These are phyloP conservation scores for Xylaria acuta DNA, from an alignment of 495 filamentous ascomycete species.

Conservation along the genomic window DNA sequence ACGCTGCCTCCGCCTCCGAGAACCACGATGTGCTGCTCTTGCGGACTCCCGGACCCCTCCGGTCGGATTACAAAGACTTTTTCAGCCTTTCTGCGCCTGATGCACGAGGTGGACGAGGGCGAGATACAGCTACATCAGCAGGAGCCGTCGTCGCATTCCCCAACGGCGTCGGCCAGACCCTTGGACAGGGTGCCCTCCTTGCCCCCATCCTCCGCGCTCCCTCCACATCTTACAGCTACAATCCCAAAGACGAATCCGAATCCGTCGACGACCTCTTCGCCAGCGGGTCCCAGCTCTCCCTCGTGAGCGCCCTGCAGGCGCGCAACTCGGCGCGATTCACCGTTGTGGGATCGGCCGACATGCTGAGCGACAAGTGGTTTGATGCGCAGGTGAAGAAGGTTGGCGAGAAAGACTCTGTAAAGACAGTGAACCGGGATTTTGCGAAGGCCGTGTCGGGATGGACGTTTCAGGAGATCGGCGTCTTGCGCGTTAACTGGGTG, in stretches of 20 bases:
- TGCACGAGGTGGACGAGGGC: slow-evolving; percentile 29
- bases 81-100: slow-evolving; percentile 67
- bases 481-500: slow-evolving; percentile 83
- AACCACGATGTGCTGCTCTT: slow-evolving; percentile 89
- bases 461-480: slow-evolving; percentile 93
- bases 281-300: slow-evolving; percentile 77
- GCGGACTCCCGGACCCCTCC: slow-evolving; percentile 64
- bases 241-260: slow-evolving; percentile 84
- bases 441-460: slow-evolving; percentile 81
- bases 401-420: slow-evolving; percentile 58
- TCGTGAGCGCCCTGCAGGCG: slow-evolving; percentile 85
- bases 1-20: slow-evolving; percentile 73
- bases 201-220: slow-evolving; percentile 82
- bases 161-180: slow-evolving; percentile 75
- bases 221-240: slow-evolving; percentile 88
- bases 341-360: slow-evolving; percentile 83
- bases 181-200: slow-evolving; percentile 78
- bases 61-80: slow-evolving; percentile 76
- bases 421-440: slow-evolving; percentile 83
- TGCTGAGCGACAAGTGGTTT: slow-evolving; percentile 91
- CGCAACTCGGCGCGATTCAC: slow-evolving; percentile 92
- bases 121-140: background rate
- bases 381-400: slow-evolving; percentile 74
- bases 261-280: slow-evolving; percentile 77
- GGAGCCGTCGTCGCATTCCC: slow-evolving; percentile 73